Percentiles rank a stretch among this genome's conserved stretches.
phyloP scores from a whole-genome alignment of 2,329 filamentous ascomycete genomes.

The Alternaria sp. region DNA sequence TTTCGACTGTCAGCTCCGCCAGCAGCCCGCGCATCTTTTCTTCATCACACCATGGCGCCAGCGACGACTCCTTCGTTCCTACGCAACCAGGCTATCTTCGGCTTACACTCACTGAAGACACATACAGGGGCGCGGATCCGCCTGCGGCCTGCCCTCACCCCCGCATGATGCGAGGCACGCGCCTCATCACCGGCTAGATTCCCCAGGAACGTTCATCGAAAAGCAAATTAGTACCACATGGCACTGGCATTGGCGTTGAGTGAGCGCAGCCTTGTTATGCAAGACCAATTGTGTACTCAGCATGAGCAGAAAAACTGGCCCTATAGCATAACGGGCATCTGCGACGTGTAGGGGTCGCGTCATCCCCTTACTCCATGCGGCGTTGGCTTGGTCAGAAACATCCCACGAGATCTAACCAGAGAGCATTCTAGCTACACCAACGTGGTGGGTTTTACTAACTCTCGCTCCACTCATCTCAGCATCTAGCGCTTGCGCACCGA shows the following conservation, averaged over 20 bases:
- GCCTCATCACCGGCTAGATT: constrained; percentile 29
- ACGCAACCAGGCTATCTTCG: constrained; percentile 36
- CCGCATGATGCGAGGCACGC: constrained; percentile 31
- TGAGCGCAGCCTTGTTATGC: constrained; percentile 20
- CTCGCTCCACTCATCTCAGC: constrained; percentile 22
- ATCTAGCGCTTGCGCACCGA: constrained; percentile 23
- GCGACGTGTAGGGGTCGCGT: constrained; percentile 21
- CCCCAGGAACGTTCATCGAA: constrained; percentile 17
- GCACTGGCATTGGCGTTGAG: constrained; percentile 8
- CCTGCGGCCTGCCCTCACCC: constrained; percentile 17
- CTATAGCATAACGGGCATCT: constrained; percentile 19
- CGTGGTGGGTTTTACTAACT: constrained; percentile 29
- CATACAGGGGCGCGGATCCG: constrained; percentile 16
- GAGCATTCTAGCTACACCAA: constrained; percentile 26
- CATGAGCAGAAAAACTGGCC: constrained; percentile 4
- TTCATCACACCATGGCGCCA: constrained; percentile 30
- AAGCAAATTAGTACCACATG: constrained; percentile 22
- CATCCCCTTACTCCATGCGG: constrained; percentile 25
- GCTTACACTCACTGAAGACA: constrained; percentile 26
- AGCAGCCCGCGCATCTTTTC: constrained; percentile 15
- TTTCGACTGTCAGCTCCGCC: constrained; percentile 8
- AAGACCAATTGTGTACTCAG: constrained; percentile 11
- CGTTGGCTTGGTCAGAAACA: constrained; percentile 23
- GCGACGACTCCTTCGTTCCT: constrained; percentile 5
- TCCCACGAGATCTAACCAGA: constrained; percentile 33